These are phyloP conservation scores for Mrakia gelida DNA, from an alignment of 768 basidiomycete genomes.

Conservation along the genomic window DNA sequence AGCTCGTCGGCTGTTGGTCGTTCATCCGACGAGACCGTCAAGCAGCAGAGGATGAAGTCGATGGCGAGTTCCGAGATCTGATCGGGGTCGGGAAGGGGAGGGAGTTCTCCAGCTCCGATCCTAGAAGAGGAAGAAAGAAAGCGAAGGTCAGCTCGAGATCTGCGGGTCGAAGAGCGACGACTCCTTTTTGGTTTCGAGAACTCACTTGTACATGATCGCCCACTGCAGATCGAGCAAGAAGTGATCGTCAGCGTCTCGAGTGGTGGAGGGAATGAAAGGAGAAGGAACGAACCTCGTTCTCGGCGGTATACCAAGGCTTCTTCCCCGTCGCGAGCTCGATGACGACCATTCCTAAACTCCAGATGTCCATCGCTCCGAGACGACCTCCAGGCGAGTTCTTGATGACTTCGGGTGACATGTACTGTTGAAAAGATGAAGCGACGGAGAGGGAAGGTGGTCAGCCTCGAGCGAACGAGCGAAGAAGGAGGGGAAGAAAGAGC, in stretches of 20 bases:
- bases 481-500: not conserved
- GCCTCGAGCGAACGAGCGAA: not conserved
- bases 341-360: constrained; percentile 96
- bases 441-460: not conserved
- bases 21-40: constrained; percentile 76
- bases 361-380: constrained; percentile 95
- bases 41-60: constrained; percentile 85
- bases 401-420: constrained; percentile 99
- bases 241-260: not conserved
- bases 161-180: no score
- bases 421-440: constrained; percentile 40
- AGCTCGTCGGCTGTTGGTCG: constrained; percentile 82
- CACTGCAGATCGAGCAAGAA: constrained; percentile 49
- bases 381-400: constrained; percentile 83
- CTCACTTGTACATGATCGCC: constrained; percentile 43
- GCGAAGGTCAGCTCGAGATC: not conserved
- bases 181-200: no score
- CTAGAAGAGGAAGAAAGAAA: not conserved
- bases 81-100: constrained; percentile 84
- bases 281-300: constrained; percentile 62
- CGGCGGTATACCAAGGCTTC: constrained; percentile 91
- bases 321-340: constrained; percentile 93
- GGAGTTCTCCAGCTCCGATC: constrained; percentile 52
- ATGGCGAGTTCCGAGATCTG: constrained; percentile 86
- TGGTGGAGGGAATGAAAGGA: not conserved